Conservation (phyloP, 2,329 filamentous ascomycete genomes). For the Fusarium sp. region DNA sequence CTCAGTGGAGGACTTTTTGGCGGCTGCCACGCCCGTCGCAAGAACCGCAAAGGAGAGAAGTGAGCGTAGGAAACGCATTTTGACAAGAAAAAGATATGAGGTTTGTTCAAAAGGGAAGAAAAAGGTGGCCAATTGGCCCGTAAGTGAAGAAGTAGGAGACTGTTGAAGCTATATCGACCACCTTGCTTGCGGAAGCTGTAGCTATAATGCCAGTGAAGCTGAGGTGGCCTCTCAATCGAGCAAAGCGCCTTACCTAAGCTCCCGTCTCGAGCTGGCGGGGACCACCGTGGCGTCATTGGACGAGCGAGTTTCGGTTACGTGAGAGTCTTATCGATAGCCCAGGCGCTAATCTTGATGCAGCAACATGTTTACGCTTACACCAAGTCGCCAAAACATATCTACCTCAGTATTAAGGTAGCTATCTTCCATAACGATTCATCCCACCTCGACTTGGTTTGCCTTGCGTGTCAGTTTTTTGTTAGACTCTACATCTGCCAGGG, state of each 20-base stretch:
- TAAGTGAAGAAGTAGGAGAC: constrained; percentile 1
- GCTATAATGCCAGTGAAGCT: constrained; percentile 42
- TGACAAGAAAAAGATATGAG: constrained; percentile 42
- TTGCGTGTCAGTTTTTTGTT: constrained; percentile 7
- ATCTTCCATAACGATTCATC: constrained; percentile 12
- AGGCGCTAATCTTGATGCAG: constrained; percentile 37
- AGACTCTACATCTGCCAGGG: background rate
- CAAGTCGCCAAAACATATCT: constrained; percentile 41
- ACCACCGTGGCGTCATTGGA: constrained; percentile 3
- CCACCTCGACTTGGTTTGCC: constrained; percentile 21
- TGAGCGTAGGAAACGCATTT: constrained; percentile 73
- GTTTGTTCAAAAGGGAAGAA: background rate
- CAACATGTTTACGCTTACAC: constrained; percentile 43
- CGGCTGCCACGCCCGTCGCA: constrained; percentile 65
- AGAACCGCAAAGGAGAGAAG: constrained; percentile 71
- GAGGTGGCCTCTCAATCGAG: constrained; percentile 46
- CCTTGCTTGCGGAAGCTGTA: constrained; percentile 17
- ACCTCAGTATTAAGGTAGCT: background rate
- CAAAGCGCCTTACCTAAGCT: constrained; percentile 36
- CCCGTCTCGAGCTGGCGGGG: background rate
- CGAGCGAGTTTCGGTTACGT: constrained; percentile 15
- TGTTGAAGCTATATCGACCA: constrained; percentile 18
- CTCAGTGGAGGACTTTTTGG: constrained; percentile 69
- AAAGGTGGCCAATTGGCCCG: constrained; percentile 39
- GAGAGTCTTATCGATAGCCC: background rate